These are phyloP conservation scores for Boletus insuetus DNA, from an alignment of 768 basidiomycete species.

Conservation along the genomic window DNA sequence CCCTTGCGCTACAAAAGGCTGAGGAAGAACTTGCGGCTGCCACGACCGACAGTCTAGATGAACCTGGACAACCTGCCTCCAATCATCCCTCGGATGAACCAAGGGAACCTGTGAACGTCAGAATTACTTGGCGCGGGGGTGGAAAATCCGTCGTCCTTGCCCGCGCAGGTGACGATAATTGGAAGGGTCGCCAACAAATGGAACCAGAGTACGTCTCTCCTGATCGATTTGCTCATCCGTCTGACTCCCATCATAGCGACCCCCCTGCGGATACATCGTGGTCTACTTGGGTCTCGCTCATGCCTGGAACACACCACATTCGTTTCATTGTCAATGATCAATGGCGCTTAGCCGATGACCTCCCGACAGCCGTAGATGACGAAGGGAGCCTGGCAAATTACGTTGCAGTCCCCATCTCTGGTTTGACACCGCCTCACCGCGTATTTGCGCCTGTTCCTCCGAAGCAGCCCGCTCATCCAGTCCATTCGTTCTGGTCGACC, in stretches of 20 bases:
- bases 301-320: slow-evolving; percentile 90
- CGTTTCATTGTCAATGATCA: slow-evolving; percentile 93
- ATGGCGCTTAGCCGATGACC: slow-evolving; percentile 74
- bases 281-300: slow-evolving; percentile 48
- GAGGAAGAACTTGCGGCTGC: slow-evolving; percentile 26
- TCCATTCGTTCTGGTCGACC: slow-evolving; percentile 45
- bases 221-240: slow-evolving; percentile 2
- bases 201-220: slow-evolving; percentile 51
- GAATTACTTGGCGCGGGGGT: slow-evolving; percentile 64
- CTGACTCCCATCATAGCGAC: slow-evolving; percentile 25
- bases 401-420: slow-evolving; percentile 51
- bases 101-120: slow-evolving; percentile 39
- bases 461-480: slow-evolving; percentile 26
- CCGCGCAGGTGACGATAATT: slow-evolving; percentile 71
- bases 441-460: slow-evolving; percentile 34
- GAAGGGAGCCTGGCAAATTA: slow-evolving; percentile 95
- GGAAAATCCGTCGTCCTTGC: slow-evolving; percentile 65
- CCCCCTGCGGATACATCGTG: slow-evolving; percentile 36
- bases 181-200: slow-evolving; percentile 70
- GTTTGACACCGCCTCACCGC: slow-evolving; percentile 30
- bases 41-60: slow-evolving; percentile 8
- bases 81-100: slow-evolving; percentile 25
- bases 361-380: slow-evolving; percentile 90
- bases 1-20: slow-evolving; percentile 45
- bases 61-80: slow-evolving; percentile 20